Base-by-base conservation (phyloP, 2,329 filamentous ascomycete species). In the Colletotrichum eremochloae region DNA sequence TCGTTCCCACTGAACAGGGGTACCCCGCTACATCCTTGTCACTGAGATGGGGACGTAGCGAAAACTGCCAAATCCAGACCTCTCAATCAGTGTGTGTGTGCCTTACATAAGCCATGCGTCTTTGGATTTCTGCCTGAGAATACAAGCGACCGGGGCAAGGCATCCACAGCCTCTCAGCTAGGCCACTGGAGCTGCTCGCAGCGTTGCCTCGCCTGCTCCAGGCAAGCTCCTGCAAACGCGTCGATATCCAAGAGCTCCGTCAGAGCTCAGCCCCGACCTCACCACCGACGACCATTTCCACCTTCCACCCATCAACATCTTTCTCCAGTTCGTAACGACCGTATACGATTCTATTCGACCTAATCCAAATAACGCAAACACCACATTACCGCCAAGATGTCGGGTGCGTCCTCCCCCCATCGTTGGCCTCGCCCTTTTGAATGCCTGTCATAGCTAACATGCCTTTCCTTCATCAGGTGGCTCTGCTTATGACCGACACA, bases 401-500 rank as follows among this genome's bases (percentile, higher is more conserved):
- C 87, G 82, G 86, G 87, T 87, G 78, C 69, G 84, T 66, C 55
- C 55, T 15, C 38, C 44, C 29, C 38, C 44, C 29, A 53, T 24
- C 40, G 53, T 61, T 64, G 56, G 67, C 71, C 67, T 68, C 58
- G 74, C 72, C 75, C 63, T 68, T 31, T 65, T 20, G 12, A 38
- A 36, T 14, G 48, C 56, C 57, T n/a, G 38, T 33, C 76, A 66
- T 40, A 77, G 77, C 79, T 82, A 78, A 82, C 76, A 60, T 67
- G 33, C 11, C 24, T 77, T 72, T 68, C 60, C 71, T 70, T 67
- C 38, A 75, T 79, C 79, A 94, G 92, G 92, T 84, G 93, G 91
- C 85, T 92, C 94, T 85, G 95, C 94, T 81, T 98, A 97, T 86
- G 96, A 99, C 86, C 91, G 96, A 88, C 96, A 99, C 86, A 99